Conservation (phyloP, 2,329 filamentous ascomycete genomes). For the Ascochyta rabiei region DNA sequence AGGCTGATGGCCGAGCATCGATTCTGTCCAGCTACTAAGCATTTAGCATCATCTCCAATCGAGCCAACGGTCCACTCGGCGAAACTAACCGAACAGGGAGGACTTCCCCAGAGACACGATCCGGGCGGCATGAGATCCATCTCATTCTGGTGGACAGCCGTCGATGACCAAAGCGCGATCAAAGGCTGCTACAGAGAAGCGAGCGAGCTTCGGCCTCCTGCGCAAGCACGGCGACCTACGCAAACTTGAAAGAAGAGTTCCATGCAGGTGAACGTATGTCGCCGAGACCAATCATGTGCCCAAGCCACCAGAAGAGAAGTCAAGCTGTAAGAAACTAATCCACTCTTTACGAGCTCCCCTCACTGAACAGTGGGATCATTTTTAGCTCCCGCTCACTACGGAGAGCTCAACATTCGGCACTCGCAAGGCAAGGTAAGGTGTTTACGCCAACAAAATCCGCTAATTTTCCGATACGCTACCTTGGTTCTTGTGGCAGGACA, state of each 20-base stretch:
- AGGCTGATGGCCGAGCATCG: not conserved
- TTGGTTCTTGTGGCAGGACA: not conserved
- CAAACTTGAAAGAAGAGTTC: not conserved
- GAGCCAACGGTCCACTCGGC: not conserved
- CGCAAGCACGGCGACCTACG: not conserved
- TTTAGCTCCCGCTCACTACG: not conserved
- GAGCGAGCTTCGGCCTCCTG: not conserved
- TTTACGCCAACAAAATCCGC: not conserved
- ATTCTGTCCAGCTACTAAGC: not conserved
- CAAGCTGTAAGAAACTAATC: not conserved
- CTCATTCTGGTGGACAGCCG: constrained; percentile 1
- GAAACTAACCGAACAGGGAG: not conserved
- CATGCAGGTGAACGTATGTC: not conserved
- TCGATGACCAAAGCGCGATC: not conserved
- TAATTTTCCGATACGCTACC: constrained; percentile 7
- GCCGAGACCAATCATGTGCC: not conserved
- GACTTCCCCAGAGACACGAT: not conserved
- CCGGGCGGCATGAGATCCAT: constrained; percentile 11
- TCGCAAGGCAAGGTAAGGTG: not conserved
- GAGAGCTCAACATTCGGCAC: not conserved
- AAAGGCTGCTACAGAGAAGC: not conserved
- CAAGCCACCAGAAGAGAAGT: not conserved
- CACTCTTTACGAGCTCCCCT: not conserved
- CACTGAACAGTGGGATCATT: not conserved
- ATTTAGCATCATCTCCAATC: not conserved